phyloP scores from a whole-genome alignment of 805 yeast species.

The Spathaspora girioi region DNA sequence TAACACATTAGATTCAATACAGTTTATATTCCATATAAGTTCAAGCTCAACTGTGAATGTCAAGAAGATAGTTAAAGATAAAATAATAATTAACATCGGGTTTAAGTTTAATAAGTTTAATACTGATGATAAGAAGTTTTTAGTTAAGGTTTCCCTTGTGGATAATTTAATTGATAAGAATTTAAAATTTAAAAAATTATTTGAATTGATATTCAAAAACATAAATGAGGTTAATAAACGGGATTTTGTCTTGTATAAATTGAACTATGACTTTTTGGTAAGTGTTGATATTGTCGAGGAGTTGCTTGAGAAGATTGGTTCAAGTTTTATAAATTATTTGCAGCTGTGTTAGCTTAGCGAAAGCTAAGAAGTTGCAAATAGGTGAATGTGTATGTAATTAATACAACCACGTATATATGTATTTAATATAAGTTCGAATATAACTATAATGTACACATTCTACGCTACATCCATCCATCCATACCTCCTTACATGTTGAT shows the following conservation, averaged over 20 bases:
- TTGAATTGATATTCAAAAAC: conserved; percentile 31
- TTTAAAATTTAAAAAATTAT: conserved; percentile 33
- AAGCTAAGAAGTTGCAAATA: too few relatives aligned
- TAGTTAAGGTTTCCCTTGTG: conserved; percentile 28
- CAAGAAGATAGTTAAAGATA: conserved; percentile 34
- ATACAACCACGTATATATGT: too few relatives aligned
- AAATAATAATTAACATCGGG: conserved; percentile 23
- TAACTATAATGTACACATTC: too few relatives aligned
- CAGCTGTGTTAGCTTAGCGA: not conserved
- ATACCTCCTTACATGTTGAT: too few relatives aligned
- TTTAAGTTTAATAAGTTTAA: conserved; percentile 31
- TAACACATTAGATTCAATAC: conserved; percentile 26
- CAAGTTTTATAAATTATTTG: conserved; percentile 21
- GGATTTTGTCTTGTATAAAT: conserved; percentile 16
- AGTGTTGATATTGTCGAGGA: conserved; percentile 21
- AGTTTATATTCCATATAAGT: conserved; percentile 28
- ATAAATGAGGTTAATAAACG: conserved; percentile 12
- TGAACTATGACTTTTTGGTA: conserved; percentile 37
- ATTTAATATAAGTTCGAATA: too few relatives aligned
- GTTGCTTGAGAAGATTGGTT: conserved; percentile 27
- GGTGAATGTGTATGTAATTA: too few relatives aligned
- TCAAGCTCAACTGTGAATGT: conserved; percentile 20
- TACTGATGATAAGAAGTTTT: conserved; percentile 12
- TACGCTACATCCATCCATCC: too few relatives aligned
- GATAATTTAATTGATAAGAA: conserved; percentile 34